Conservation (phyloP, 2,329 filamentous ascomycete species). For the Aschersonia sp. region DNA sequence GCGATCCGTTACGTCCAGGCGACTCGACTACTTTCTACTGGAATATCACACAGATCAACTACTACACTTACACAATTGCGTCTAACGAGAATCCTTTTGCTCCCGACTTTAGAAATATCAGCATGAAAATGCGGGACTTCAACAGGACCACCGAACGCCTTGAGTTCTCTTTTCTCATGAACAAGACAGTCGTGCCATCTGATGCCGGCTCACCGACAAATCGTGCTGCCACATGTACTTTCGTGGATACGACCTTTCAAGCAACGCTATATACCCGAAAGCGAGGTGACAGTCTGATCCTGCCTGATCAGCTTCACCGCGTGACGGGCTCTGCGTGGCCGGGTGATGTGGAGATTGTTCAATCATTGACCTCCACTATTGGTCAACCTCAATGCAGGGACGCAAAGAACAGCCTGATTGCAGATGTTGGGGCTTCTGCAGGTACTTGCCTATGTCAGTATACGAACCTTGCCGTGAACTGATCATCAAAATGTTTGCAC, state of each 20-base stretch:
- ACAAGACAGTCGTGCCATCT: constrained; percentile 36
- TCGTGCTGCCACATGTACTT: constrained; percentile 39
- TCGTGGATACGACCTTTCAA: constrained; percentile 37
- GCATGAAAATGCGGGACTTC: constrained; percentile 32
- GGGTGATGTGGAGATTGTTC: constrained; percentile 39
- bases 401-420: constrained; percentile 18
- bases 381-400: constrained; percentile 40
- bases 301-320: constrained; percentile 2
- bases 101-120: constrained; percentile 37
- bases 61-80: constrained; percentile 34
- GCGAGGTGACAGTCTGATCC: constrained; percentile 9
- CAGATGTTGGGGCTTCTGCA: constrained; percentile 19
- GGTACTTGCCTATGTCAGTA: constrained; percentile 25
- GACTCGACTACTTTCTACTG: constrained; percentile 43
- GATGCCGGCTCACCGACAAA: constrained; percentile 25
- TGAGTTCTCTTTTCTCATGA: constrained; percentile 37
- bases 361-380: constrained; percentile 24
- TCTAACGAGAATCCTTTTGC: constrained; percentile 37
- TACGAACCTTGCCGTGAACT: constrained; percentile 10
- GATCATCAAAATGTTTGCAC: neutral
- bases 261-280: constrained; percentile 45
- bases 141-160: constrained; percentile 38
- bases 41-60: constrained; percentile 33
- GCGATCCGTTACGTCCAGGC: constrained; percentile 36
- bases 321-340: constrained; percentile 30